Conservation (phyloP, 129 eudicot species). For the Pulicaria dysenterica region DNA sequence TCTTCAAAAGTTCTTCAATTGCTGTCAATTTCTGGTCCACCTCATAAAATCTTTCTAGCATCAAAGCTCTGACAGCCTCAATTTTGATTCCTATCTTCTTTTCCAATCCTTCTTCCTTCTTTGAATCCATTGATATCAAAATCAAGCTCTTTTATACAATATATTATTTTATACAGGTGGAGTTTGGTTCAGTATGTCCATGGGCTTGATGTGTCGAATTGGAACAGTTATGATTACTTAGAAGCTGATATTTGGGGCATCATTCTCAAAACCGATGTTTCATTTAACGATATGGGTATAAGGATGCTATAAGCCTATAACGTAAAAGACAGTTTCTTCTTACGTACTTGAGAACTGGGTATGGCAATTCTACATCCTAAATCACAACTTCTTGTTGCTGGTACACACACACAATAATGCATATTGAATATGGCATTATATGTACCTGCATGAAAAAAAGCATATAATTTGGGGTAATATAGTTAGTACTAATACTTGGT, state of each 20-base stretch:
- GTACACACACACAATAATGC: too few species aligned
- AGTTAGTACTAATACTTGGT: too few species aligned
- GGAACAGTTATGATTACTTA: too few species aligned
- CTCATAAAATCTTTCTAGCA: neutral
- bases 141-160: neutral
- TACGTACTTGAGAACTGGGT: neutral
- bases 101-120: neutral
- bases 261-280: neutral
- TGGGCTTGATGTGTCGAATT: too few species aligned
- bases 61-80: neutral
- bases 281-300: neutral
- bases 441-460: too few species aligned
- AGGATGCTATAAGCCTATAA: neutral
- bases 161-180: neutral
- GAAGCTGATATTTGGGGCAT: neutral
- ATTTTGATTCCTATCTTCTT: conserved; percentile 5
- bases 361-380: neutral
- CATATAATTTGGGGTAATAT: neutral
- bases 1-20: conserved; percentile 16
- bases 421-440: too few species aligned
- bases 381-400: too few species aligned
- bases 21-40: conserved; percentile 12
- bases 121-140: conserved; percentile 2
- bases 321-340: neutral
- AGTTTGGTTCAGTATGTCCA: neutral